Evolutionary conservation across 2,329 filamentous ascomycete species (phyloP).

Genomic region (Neobulgaria alba): DNA sequence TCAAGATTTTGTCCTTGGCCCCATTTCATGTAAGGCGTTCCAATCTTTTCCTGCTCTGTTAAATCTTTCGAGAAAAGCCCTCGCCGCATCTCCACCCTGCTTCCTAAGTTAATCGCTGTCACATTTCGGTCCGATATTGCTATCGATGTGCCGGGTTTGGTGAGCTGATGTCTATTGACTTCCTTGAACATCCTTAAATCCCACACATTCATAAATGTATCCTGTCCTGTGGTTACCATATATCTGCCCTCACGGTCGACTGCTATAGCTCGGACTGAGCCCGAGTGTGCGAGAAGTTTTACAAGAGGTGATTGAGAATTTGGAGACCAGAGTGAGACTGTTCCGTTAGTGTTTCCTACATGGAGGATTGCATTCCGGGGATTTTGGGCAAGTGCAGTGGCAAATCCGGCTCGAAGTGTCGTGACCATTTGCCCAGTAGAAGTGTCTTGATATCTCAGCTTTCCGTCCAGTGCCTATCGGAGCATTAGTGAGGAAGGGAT

Average conservation of each 20-base stretch:
- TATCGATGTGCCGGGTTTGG: constrained; percentile 72
- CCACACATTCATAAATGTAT: constrained; percentile 89
- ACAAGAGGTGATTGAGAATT: constrained; percentile 81
- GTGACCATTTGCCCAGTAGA: constrained; percentile 84
- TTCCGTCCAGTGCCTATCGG: constrained; percentile 64
- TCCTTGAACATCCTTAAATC: constrained; percentile 92
- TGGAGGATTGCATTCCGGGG: constrained; percentile 88
- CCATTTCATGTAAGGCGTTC: constrained; percentile 89
- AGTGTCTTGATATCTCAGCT: constrained; percentile 89
- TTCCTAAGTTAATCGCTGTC: constrained; percentile 86
- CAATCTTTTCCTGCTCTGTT: constrained; percentile 66
- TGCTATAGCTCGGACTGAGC: constrained; percentile 77
- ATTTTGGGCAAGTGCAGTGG: constrained; percentile 80
- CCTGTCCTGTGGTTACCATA: constrained; percentile 90
- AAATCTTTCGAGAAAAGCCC: constrained; percentile 72
- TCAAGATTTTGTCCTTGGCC: constrained; percentile 77
- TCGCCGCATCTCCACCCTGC: constrained; percentile 82
- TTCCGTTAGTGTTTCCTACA: constrained; percentile 89
- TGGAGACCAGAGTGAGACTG: constrained; percentile 91
- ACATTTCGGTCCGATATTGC: constrained; percentile 83
- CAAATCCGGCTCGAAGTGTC: constrained; percentile 79
- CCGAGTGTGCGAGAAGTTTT: constrained; percentile 81
- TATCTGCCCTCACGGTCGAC: constrained; percentile 87
- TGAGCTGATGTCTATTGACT: constrained; percentile 80
- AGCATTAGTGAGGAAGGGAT: constrained; percentile 11